phyloP scores from a whole-genome alignment of 768 basidiomycete genomes.

The Aureoboletus auriporus region DNA sequence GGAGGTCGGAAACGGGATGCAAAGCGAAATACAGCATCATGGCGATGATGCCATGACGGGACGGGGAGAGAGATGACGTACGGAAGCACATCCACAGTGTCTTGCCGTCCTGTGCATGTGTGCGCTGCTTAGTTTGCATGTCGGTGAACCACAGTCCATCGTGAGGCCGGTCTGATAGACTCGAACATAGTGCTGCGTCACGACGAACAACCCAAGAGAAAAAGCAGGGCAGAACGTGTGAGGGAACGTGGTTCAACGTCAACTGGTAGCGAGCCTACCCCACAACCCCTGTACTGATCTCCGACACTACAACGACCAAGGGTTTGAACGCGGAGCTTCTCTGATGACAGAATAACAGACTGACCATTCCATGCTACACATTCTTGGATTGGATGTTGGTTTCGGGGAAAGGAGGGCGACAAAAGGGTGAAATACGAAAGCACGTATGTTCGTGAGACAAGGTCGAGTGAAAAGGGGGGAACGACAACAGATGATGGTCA shows the following conservation, averaged over 20 bases:
- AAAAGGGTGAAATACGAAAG: background rate
- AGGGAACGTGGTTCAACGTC: constrained; percentile 1
- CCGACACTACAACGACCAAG: constrained; percentile 28
- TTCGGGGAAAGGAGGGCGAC: background rate
- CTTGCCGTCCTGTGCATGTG: constrained; percentile 59
- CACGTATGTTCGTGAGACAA: background rate
- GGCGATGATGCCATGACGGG: background rate
- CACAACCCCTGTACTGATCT: constrained; percentile 42
- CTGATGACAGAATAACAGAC: constrained; percentile 6
- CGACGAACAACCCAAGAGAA: background rate
- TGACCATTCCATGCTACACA: constrained; percentile 62
- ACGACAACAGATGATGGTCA: background rate
- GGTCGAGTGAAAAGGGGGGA: background rate
- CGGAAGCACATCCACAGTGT: constrained; percentile 53
- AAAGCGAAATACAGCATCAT: background rate
- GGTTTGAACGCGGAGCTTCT: constrained; percentile 4
- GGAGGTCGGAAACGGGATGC: background rate
- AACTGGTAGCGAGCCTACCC: constrained; percentile 24
- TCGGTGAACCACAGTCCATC: constrained; percentile 48
- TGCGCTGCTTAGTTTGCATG: constrained; percentile 50
- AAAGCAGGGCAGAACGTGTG: background rate
- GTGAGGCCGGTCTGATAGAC: constrained; percentile 59
- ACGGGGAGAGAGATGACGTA: constrained; percentile 8
- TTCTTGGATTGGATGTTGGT: constrained; percentile 21
- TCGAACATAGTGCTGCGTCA: constrained; percentile 56